These are phyloP conservation scores for Barnettozyma botsteinii DNA, from an alignment of 805 yeast species.

Conservation along the genomic window DNA sequence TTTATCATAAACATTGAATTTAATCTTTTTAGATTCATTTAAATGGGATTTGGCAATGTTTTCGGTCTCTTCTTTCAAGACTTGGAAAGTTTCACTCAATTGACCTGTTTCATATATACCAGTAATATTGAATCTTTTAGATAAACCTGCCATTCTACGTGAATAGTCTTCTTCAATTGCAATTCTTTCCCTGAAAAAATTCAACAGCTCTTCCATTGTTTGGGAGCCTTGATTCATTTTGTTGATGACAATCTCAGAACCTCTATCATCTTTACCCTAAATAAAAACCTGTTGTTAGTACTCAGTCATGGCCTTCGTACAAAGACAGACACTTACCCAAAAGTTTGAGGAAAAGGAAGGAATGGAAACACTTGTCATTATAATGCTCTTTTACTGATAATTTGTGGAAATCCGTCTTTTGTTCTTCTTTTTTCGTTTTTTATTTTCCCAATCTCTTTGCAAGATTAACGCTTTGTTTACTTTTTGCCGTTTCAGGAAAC, in stretches of 20 bases:
- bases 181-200: constrained; percentile 48
- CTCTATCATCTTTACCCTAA: constrained; percentile 57
- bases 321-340: constrained; percentile 34
- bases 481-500: no score
- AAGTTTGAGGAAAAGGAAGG: constrained; percentile 39
- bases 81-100: constrained; percentile 52
- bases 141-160: constrained; percentile 45
- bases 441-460: no score
- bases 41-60: constrained; percentile 53
- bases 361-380: constrained; percentile 10
- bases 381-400: background rate
- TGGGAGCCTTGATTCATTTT: constrained; percentile 54
- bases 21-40: constrained; percentile 44
- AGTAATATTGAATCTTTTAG: constrained; percentile 35
- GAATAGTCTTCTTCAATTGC: constrained; percentile 72
- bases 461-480: no score
- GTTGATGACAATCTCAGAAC: constrained; percentile 48
- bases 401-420: background rate
- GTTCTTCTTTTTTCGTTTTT: no score
- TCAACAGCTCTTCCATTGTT: constrained; percentile 46
- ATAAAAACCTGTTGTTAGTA: background rate
- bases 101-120: constrained; percentile 60
- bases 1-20: constrained; percentile 46
- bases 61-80: constrained; percentile 51
- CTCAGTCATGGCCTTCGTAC: no score